Percentiles rank a stretch among this genome's conserved stretches.
Conservation (phyloP, 2,329 filamentous ascomycete genomes). For the Lachnellula suecica region DNA sequence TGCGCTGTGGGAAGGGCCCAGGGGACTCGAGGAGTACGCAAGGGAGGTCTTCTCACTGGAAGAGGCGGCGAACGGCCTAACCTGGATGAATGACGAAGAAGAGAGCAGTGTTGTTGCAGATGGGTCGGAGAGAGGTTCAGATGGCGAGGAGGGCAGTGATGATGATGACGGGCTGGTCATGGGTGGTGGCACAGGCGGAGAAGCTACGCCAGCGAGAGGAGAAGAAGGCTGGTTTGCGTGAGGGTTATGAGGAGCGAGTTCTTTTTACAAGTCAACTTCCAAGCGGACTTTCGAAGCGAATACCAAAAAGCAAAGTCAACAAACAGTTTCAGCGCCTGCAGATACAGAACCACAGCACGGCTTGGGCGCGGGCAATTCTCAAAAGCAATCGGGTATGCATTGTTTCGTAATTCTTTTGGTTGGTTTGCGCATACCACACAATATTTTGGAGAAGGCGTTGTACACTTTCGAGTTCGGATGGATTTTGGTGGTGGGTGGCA, state of each 20-base stretch:
- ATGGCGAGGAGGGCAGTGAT: slow-evolving; percentile 40
- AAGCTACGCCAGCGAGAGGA: slow-evolving; percentile 28
- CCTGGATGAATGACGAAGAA: slow-evolving; percentile 76
- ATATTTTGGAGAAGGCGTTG: too few species aligned
- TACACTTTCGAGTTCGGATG: too few species aligned
- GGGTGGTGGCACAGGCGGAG: slow-evolving; percentile 24
- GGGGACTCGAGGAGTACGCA: slow-evolving; percentile 91
- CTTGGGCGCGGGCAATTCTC: too few species aligned
- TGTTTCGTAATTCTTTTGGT: too few species aligned
- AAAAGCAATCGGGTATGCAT: too few species aligned
- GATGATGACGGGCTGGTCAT: slow-evolving; percentile 43
- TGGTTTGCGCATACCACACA: too few species aligned
- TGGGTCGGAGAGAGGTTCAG: slow-evolving; percentile 30
- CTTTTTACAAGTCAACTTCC: too few species aligned
- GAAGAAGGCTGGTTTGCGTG: slow-evolving; percentile 34
- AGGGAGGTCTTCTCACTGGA: slow-evolving; percentile 92
- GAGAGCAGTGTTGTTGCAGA: slow-evolving; percentile 27
- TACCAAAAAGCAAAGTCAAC: too few species aligned
- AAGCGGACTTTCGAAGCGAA: too few species aligned
- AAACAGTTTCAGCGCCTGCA: too few species aligned
- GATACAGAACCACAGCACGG: too few species aligned
- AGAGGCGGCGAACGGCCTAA: slow-evolving; percentile 88
- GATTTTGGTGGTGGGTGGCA: too few species aligned
- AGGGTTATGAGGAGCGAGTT: background rate
- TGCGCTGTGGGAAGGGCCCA: slow-evolving; percentile 85